phyloP scores from a whole-genome alignment of 2,329 filamentous ascomycete species.

The Aphanocladium album region DNA sequence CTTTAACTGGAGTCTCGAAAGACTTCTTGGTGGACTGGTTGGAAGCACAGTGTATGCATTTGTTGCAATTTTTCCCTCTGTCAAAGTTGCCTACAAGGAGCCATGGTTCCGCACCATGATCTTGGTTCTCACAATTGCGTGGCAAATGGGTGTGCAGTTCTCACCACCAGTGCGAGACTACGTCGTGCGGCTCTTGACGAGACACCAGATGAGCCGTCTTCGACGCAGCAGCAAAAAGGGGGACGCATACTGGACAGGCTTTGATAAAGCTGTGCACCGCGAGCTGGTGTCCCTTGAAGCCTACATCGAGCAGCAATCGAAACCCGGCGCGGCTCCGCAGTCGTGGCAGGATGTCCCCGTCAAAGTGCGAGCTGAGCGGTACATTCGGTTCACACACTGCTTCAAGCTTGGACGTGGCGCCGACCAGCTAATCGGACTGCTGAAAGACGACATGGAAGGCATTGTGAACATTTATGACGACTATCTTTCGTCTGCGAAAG shows the following conservation, averaged over 20 bases:
- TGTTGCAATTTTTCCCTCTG: conserved; percentile 13
- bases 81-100: conserved; percentile 7
- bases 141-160: conserved; percentile 18
- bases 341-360: conserved; percentile 15
- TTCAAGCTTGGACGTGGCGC: conserved; percentile 16
- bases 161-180: conserved; percentile 13
- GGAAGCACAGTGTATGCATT: conserved; percentile 18
- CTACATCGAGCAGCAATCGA: background rate
- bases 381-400: conserved; percentile 16
- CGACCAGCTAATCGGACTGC: conserved; percentile 15
- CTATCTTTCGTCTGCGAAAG: conserved; percentile 6
- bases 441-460: conserved; percentile 18
- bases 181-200: conserved; percentile 12
- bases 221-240: background rate
- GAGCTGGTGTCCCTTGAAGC: conserved; percentile 15
- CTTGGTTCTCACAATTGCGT: conserved; percentile 16
- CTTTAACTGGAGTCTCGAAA: conserved; percentile 18
- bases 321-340: background rate
- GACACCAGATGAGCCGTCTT: conserved; percentile 10
- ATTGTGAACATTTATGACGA: conserved; percentile 17
- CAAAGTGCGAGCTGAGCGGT: conserved; percentile 15
- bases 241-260: conserved; percentile 8
- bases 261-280: conserved; percentile 7
- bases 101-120: conserved; percentile 18
- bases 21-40: conserved; percentile 16